phyloP scores from a whole-genome alignment of 1,284 basidiomycete species.

The Microbotryum silenes-acaulis region DNA sequence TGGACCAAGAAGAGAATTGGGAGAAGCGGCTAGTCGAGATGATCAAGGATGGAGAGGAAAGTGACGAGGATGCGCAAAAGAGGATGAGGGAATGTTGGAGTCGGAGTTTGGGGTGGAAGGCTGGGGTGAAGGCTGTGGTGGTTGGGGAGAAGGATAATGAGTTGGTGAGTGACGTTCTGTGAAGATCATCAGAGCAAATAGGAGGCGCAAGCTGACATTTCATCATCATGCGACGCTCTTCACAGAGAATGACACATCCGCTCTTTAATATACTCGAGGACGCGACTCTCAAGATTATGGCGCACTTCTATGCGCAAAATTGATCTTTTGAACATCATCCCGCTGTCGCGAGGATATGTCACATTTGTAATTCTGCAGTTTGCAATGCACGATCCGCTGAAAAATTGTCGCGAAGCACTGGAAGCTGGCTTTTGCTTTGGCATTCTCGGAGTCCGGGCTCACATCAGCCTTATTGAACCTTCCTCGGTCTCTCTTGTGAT shows the following conservation, averaged over 20 bases:
- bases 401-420: too few relatives aligned
- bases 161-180: conserved; percentile 8
- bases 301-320: conserved; percentile 24
- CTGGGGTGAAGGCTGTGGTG: conserved; percentile 2
- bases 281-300: conserved; percentile 9
- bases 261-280: conserved; percentile 25
- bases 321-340: conserved; percentile 21
- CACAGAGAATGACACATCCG: conserved; percentile 27
- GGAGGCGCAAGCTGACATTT: neutral
- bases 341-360: neutral
- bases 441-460: too few relatives aligned
- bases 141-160: conserved; percentile 14
- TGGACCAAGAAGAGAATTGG: neutral
- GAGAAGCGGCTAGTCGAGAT: neutral
- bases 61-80: conserved; percentile 4
- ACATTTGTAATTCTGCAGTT: too few relatives aligned
- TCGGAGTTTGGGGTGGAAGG: conserved; percentile 4
- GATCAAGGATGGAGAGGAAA: conserved; percentile 6
- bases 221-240: neutral
- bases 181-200: neutral
- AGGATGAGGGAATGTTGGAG: conserved; percentile 23
- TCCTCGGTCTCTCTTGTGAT: too few relatives aligned
- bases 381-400: too few relatives aligned
- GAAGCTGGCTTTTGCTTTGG: too few relatives aligned
- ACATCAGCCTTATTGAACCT: too few relatives aligned